A percentile compares a stretch with the other conserved stretches of the same genome.
phyloP scores from a whole-genome alignment of 495 filamentous ascomycete genomes.

The Tuber magnatum region DNA sequence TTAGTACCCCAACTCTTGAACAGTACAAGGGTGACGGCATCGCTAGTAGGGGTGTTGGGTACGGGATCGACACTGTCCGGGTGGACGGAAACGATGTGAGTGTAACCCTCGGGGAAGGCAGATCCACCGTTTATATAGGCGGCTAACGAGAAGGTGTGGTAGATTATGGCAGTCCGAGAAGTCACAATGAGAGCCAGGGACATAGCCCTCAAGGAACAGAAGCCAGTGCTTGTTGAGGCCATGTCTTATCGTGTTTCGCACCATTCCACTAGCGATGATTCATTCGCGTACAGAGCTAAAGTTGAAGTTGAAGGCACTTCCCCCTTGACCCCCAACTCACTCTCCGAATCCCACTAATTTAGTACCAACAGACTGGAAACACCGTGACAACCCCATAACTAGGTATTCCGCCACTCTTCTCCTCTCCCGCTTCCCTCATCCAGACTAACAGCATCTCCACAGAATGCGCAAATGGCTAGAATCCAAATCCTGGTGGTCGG shows the following conservation, averaged over 20 bases:
- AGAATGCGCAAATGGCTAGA: conserved; percentile 83
- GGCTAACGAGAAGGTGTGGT: conserved; percentile 9
- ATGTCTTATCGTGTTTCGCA: conserved; percentile 98
- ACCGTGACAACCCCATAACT: conserved; percentile 88
- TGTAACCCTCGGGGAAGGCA: neutral
- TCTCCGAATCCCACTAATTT: neutral
- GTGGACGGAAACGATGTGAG: conserved; percentile 83
- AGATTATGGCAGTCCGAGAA: conserved; percentile 82
- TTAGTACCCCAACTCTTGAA: conserved; percentile 87
- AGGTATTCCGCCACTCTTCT: conserved; percentile 40
- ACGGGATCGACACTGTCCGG: conserved; percentile 93
- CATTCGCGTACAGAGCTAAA: conserved; percentile 86
- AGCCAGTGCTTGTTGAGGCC: conserved; percentile 73
- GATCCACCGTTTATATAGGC: neutral
- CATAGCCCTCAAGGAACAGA: conserved; percentile 54
- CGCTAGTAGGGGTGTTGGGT: conserved; percentile 86
- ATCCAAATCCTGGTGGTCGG: conserved; percentile 36
- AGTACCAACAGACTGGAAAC: conserved; percentile 67
- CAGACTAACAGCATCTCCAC: neutral
- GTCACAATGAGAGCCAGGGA: conserved; percentile 70
- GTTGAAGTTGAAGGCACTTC: conserved; percentile 71
- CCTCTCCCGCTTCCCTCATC: too few relatives aligned
- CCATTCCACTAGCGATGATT: conserved; percentile 96
- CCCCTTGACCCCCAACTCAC: neutral
- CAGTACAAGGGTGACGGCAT: conserved; percentile 98